Percentiles rank a stretch among this genome's conserved stretches.
Conservation (phyloP, 202 grass and related monocot species). For the Sporobolus alterniflorus region DNA sequence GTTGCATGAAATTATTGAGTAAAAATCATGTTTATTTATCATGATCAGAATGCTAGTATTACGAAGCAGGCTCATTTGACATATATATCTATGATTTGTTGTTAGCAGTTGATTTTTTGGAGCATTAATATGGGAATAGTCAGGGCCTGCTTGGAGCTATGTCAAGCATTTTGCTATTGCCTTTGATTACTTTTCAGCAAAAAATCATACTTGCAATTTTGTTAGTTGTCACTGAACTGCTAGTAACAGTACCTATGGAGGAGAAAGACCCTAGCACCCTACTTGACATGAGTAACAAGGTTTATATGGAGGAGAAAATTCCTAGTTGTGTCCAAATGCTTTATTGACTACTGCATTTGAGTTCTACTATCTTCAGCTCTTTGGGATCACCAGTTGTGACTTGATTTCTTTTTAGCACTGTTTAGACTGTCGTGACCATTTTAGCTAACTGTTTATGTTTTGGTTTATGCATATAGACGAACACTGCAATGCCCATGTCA, state of each 20-base stretch:
- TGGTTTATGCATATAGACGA: conserved; percentile 59
- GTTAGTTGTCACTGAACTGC: conserved; percentile 7
- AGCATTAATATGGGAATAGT: neutral
- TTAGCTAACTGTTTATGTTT: conserved; percentile 30
- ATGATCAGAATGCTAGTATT: neutral
- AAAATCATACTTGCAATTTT: neutral
- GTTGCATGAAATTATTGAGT: conserved; percentile 5
- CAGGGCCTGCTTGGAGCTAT: conserved; percentile 3
- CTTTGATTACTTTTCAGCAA: neutral
- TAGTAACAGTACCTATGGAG: neutral
- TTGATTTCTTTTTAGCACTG: conserved; percentile 14
- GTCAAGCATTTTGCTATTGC: neutral
- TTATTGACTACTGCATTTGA: conserved; percentile 8
- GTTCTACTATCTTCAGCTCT: conserved; percentile 7
- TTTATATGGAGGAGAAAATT: too few species aligned
- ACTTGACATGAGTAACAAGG: neutral
- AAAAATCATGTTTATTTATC: neutral
- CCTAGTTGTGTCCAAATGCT: too few species aligned
- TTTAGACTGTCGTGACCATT: neutral
- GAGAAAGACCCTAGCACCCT: neutral
- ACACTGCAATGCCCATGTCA: conserved; percentile 62
- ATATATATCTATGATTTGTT: neutral
- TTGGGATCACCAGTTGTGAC: neutral
- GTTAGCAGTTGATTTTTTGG: neutral
- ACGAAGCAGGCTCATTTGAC: neutral